Evolutionary conservation across 768 basidiomycete genomes (phyloP).

Genomic region (Panellus pusillus): DNA sequence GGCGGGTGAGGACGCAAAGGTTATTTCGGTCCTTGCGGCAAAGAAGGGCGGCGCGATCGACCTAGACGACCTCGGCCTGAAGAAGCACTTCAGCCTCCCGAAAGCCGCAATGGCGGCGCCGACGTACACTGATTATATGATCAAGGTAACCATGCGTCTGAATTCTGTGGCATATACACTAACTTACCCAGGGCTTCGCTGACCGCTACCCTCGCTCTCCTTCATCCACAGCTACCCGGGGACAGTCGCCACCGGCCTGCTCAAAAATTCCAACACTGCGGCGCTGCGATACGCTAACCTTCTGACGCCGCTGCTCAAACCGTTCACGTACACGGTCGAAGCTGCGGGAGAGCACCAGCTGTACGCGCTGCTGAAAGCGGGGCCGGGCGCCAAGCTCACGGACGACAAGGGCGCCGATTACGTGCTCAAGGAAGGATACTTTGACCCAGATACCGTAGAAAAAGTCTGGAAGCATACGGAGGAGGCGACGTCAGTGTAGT

Average conservation of each 20-base stretch:
- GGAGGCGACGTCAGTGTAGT: slow-evolving; percentile 7
- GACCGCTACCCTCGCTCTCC: slow-evolving; percentile 28
- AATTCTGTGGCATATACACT: neutral
- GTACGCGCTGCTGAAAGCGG: slow-evolving; percentile 12
- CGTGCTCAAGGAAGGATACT: slow-evolving; percentile 5
- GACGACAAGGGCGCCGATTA: slow-evolving; percentile 12
- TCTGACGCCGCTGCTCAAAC: slow-evolving; percentile 7
- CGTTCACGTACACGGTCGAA: slow-evolving; percentile 11
- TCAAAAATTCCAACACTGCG: slow-evolving; percentile 4
- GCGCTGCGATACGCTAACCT: neutral
- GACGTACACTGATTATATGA: slow-evolving; percentile 56
- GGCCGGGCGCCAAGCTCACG: slow-evolving; percentile 11
- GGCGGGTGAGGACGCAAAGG: slow-evolving; percentile 49
- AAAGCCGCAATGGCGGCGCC: slow-evolving; percentile 35
- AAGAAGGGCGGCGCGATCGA: slow-evolving; percentile 37
- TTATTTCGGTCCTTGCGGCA: slow-evolving; percentile 43
- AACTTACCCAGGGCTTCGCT: slow-evolving; percentile 30
- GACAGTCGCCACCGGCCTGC: slow-evolving; percentile 1
- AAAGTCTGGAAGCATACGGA: slow-evolving; percentile 20
- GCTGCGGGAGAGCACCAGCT: slow-evolving; percentile 16
- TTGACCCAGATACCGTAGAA: slow-evolving; percentile 10
- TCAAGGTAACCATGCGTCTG: slow-evolving; percentile 40
- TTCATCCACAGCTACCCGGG: slow-evolving; percentile 38
- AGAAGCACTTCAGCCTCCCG: slow-evolving; percentile 40
- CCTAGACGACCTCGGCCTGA: slow-evolving; percentile 50